Evolutionary conservation across 2,329 filamentous ascomycete genomes (phyloP).

Genomic region (Cryphonectria parasitica): DNA sequence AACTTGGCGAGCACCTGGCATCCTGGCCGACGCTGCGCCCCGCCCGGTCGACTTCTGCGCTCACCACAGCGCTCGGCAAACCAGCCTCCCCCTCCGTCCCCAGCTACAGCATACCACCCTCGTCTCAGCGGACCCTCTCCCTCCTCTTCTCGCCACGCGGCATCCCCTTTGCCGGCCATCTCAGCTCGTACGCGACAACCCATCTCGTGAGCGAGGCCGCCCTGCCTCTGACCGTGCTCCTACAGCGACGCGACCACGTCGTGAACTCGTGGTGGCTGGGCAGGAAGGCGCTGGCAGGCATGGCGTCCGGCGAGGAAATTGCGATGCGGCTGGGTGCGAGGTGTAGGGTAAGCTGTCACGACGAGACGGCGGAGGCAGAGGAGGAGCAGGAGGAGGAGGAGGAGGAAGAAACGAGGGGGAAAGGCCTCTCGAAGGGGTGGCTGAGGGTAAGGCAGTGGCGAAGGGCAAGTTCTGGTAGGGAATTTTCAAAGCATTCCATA

Average conservation of each 20-base stretch:
- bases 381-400: no score
- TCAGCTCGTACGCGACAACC: conserved; percentile 59
- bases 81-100: conserved; percentile 26
- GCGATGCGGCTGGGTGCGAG: conserved; percentile 56
- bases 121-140: conserved; percentile 54
- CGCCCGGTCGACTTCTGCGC: conserved; percentile 41
- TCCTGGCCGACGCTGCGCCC: conserved; percentile 36
- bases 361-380: conserved; percentile 64
- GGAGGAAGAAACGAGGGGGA: conserved; percentile 52
- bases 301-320: conserved; percentile 60
- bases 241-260: conserved; percentile 66
- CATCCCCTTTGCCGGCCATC: conserved; percentile 51
- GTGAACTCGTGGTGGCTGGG: conserved; percentile 62
- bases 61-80: conserved; percentile 30
- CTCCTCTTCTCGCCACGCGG: conserved; percentile 70
- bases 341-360: conserved; percentile 65
- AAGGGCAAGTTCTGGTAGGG: conserved; percentile 25
- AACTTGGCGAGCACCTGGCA: conserved; percentile 12
- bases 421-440: conserved; percentile 52
- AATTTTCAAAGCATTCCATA: background rate
- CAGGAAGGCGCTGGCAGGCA: conserved; percentile 46
- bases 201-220: conserved; percentile 61
- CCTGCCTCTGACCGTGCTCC: conserved; percentile 64
- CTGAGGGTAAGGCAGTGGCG: conserved; percentile 48
- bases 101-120: conserved; percentile 29